A percentile compares a stretch with the other conserved stretches of the same genome.
These are phyloP conservation scores for Pluteus cervinus DNA, from an alignment of 768 basidiomycete species.

Conservation along the genomic window DNA sequence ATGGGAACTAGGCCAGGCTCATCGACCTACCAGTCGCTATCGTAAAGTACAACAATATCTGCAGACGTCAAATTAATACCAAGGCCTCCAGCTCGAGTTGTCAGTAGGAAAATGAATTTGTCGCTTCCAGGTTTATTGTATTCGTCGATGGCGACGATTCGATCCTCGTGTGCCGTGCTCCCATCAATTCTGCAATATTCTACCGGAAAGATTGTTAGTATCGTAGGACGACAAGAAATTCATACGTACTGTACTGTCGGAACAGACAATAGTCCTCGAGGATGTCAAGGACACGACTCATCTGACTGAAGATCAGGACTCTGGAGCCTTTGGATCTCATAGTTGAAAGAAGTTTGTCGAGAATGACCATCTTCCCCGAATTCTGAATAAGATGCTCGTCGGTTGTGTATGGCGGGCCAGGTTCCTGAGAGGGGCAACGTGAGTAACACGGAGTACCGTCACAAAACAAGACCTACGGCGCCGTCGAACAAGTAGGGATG, in stretches of 20 bases:
- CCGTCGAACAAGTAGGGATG: conserved; percentile 93
- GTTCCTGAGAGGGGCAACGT: conserved; percentile 54
- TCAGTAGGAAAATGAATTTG: conserved; percentile 94
- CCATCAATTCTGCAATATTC: conserved; percentile 98
- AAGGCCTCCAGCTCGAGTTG: conserved; percentile 93
- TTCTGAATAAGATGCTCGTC: conserved; percentile 95
- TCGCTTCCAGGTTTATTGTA: conserved; percentile 94
- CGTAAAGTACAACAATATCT: conserved; percentile 92
- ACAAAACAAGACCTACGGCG: conserved; percentile 45
- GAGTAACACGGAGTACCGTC: neutral
- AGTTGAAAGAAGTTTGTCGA: conserved; percentile 83
- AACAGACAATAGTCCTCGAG: conserved; percentile 97
- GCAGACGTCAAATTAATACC: conserved; percentile 96
- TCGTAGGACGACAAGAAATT: conserved; percentile 4
- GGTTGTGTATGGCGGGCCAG: conserved; percentile 96
- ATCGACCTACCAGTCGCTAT: conserved; percentile 80
- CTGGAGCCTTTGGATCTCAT: conserved; percentile 95
- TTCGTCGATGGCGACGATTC: conserved; percentile 93
- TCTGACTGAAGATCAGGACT: conserved; percentile 96
- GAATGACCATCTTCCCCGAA: conserved; percentile 95
- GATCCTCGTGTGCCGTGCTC: conserved; percentile 92
- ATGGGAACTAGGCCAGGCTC: neutral
- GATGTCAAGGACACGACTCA: conserved; percentile 98
- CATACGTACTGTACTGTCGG: conserved; percentile 72
- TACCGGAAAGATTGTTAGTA: conserved; percentile 23